Conservation (phyloP, 768 basidiomycete species). For the Leccinum barrowsii region DNA sequence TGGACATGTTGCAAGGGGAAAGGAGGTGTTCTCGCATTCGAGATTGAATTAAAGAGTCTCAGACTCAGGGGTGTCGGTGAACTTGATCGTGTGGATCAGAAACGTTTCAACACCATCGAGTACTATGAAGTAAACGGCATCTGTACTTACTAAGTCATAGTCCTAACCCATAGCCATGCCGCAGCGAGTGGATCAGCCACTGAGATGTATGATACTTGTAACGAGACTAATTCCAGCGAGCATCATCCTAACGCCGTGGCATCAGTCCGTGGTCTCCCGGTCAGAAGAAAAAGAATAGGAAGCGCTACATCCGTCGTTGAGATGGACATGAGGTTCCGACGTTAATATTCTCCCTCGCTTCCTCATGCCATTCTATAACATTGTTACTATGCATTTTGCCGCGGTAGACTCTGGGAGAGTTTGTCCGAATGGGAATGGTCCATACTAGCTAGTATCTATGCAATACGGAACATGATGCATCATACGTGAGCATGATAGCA, state of each 20-base stretch:
- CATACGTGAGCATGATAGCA: neutral
- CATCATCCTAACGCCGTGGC: constrained; percentile 2
- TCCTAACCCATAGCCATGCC: neutral
- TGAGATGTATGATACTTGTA: neutral
- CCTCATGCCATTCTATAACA: neutral
- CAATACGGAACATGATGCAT: neutral
- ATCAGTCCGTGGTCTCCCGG: neutral
- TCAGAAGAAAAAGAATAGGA: neutral
- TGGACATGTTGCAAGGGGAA: constrained; percentile 17
- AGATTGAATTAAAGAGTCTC: constrained; percentile 23
- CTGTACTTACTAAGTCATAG: constrained; percentile 4
- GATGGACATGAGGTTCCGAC: neutral
- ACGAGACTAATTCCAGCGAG: constrained; percentile 3
- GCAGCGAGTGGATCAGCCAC: constrained; percentile 7
- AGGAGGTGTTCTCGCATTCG: constrained; percentile 17
- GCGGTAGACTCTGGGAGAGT: neutral
- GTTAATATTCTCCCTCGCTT: neutral
- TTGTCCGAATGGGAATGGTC: neutral
- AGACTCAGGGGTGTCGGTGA: constrained; percentile 18
- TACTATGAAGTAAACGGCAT: constrained; percentile 6
- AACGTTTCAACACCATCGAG: constrained; percentile 18
- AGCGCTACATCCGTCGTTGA: neutral
- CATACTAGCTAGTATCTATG: neutral
- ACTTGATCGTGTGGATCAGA: constrained; percentile 21
- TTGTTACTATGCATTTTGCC: neutral